A percentile compares a stretch with the other conserved stretches of the same genome.
These are phyloP conservation scores for Ceratobasidium sp. DNA, from an alignment of 1,284 basidiomycete species.

Conservation along the genomic window DNA sequence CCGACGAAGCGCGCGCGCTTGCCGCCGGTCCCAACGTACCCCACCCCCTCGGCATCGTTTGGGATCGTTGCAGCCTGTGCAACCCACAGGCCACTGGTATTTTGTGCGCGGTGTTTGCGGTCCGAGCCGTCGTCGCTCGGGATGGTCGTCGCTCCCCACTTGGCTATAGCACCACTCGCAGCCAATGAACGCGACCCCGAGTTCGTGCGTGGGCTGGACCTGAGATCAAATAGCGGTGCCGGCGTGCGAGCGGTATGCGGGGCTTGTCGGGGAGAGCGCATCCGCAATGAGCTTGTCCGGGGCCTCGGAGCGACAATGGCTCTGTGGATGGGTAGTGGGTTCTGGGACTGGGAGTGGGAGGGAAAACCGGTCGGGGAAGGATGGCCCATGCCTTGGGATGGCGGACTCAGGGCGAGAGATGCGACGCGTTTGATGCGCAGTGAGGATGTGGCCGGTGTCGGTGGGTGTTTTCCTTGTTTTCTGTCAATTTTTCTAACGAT, in stretches of 20 bases:
- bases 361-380: neutral
- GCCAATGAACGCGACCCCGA: conserved; percentile 28
- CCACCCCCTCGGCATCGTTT: neutral
- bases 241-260: conserved; percentile 24
- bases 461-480: neutral
- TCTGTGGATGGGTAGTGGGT: conserved; percentile 29
- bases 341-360: conserved; percentile 29
- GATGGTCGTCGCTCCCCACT: neutral
- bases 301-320: conserved; percentile 21
- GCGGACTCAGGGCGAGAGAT: neutral
- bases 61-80: neutral
- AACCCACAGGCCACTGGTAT: conserved; percentile 11
- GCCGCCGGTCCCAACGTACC: neutral
- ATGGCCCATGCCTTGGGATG: conserved; percentile 9
- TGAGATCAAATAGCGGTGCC: conserved; percentile 2
- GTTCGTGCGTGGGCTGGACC: conserved; percentile 8
- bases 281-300: conserved; percentile 12
- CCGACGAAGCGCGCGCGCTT: neutral
- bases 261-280: conserved; percentile 19
- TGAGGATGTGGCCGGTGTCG: conserved; percentile 12
- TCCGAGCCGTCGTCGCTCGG: conserved; percentile 10
- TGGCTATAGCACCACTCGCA: conserved; percentile 15
- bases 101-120: conserved; percentile 21
- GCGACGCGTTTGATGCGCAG: neutral
- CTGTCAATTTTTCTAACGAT: neutral